Conservation (phyloP, 306 rosid genomes). For the Medicago arabica region DNA sequence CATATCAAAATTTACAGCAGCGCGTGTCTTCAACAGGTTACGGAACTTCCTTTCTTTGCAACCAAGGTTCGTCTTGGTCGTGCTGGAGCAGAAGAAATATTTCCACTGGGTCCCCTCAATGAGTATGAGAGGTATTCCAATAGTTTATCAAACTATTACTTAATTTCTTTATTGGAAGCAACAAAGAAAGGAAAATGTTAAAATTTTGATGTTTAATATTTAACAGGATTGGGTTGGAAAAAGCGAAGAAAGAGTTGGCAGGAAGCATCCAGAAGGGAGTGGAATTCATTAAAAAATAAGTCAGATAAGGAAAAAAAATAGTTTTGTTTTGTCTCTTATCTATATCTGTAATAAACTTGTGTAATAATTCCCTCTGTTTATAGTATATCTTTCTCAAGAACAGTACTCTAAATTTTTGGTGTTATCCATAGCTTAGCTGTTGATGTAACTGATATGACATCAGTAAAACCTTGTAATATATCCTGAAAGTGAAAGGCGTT, state of each 20-base stretch:
- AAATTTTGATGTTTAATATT: slow-evolving; percentile 17
- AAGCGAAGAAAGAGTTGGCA: slow-evolving; percentile 68
- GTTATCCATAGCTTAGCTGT: slow-evolving; percentile 27
- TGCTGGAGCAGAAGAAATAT: slow-evolving; percentile 77
- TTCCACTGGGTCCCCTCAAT: slow-evolving; percentile 77
- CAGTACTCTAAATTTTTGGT: slow-evolving; percentile 28
- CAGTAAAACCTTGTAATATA: slow-evolving; percentile 32
- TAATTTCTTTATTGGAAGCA: slow-evolving; percentile 32
- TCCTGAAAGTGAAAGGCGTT: slow-evolving; percentile 21
- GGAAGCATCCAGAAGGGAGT: slow-evolving; percentile 73
- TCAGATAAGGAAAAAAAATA: slow-evolving; percentile 19
- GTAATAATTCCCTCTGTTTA: slow-evolving; percentile 40
- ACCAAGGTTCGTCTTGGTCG: slow-evolving; percentile 89
- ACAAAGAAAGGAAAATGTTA: not conserved
- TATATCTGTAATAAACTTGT: slow-evolving; percentile 18
- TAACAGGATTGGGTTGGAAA: slow-evolving; percentile 71
- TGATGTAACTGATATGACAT: slow-evolving; percentile 31
- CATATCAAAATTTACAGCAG: slow-evolving; percentile 11
- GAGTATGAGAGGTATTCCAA: slow-evolving; percentile 77
- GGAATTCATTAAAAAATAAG: slow-evolving; percentile 59
- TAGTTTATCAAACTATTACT: not conserved
- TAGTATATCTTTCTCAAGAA: slow-evolving; percentile 31
- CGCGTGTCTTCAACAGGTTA: slow-evolving; percentile 58
- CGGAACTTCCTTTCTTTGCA: slow-evolving; percentile 93
- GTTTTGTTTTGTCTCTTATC: slow-evolving; percentile 29